Base-by-base conservation (phyloP, 306 rosid species). In the Castanea sativa region DNA sequence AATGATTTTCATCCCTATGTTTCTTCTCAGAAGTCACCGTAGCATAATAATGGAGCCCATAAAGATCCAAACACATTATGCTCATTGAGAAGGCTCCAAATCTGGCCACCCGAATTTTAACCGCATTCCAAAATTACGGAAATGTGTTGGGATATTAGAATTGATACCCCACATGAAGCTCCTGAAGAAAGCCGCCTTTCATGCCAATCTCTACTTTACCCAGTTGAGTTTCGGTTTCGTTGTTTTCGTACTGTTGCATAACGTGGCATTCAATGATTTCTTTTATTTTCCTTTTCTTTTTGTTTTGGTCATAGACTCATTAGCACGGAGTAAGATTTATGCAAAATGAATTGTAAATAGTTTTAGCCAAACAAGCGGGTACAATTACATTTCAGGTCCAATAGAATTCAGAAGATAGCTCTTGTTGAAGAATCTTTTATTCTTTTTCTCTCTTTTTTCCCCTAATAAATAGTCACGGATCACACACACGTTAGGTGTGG, bases 121-220 rank as follows among this genome's bases (percentile, higher is more conserved):
- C 83, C 80, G 27, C 53, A 69, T 71, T 80, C 84, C 75, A 69
- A 82, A 85, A 85, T 87, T 78, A 85, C 23, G 91, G 92, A 75
- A 82, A 78, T 76, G 76, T 88, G 87, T 77, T 71, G 45, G 45
- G 11, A 41, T 41, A 8, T 11, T 41, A 41, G 45, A 41, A 41
- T 41, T 56, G 78, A 75, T 85, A 64, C 85, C 86, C 92, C 88
- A 81, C 86, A 64, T 11, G 73, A 76, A 69, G 64, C 73, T 56
- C 38, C 71, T 71, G 52, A 75, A 60, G 79, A 51, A 85, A 70
- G 38, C 74, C 74, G 75, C 77, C 76, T 69, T 64, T 71, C 69
- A 70, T 75, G 79, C 73, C 51, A 69, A 15, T 65, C 23, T 6
- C 32, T 55, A 71, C 81, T 80, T 61, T 59, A 43, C 79, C 70